phyloP scores from a whole-genome alignment of 2,329 filamentous ascomycete species.

The Neoarthrinium moseri region DNA sequence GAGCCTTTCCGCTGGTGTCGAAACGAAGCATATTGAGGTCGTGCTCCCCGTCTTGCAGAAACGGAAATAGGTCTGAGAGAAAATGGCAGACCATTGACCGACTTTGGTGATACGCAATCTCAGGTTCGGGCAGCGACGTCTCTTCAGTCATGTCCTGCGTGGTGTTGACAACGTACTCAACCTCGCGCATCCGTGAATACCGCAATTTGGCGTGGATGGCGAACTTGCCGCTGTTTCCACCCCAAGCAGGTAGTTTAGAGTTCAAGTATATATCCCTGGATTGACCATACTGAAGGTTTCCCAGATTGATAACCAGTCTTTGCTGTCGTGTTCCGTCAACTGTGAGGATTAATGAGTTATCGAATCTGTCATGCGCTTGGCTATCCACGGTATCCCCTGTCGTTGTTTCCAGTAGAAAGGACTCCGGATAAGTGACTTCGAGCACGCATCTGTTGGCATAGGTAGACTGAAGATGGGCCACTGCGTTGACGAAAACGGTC shows the following conservation, averaged over 20 bases:
- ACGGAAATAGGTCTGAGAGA: slow-evolving; percentile 42
- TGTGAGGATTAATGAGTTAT: background rate
- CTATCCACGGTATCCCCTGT: slow-evolving; percentile 38
- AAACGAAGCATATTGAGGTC: slow-evolving; percentile 8
- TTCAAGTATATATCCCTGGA: slow-evolving; percentile 53
- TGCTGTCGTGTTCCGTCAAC: slow-evolving; percentile 4
- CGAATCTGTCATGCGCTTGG: slow-evolving; percentile 18
- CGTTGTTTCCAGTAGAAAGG: slow-evolving; percentile 36
- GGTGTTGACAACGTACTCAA: slow-evolving; percentile 1
- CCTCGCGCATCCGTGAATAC: slow-evolving; percentile 26
- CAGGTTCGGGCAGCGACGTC: slow-evolving; percentile 25
- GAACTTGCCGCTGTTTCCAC: background rate
- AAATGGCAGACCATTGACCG: slow-evolving; percentile 50
- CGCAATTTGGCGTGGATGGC: slow-evolving; percentile 31
- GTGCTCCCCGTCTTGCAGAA: slow-evolving; percentile 37
- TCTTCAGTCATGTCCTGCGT: slow-evolving; percentile 17
- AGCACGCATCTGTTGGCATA: slow-evolving; percentile 49
- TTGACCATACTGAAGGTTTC: slow-evolving; percentile 61
- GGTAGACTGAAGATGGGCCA: slow-evolving; percentile 60
- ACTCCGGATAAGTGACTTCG: slow-evolving; percentile 35
- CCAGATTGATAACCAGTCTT: slow-evolving; percentile 39
- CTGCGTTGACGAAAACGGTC: slow-evolving; percentile 61
- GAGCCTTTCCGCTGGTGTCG: background rate
- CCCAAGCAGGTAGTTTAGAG: background rate
- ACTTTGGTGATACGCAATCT: slow-evolving; percentile 51